These are phyloP conservation scores for Paramecium sonneborni DNA, from an alignment of 73 alveolate species.

Conservation along the genomic window DNA sequence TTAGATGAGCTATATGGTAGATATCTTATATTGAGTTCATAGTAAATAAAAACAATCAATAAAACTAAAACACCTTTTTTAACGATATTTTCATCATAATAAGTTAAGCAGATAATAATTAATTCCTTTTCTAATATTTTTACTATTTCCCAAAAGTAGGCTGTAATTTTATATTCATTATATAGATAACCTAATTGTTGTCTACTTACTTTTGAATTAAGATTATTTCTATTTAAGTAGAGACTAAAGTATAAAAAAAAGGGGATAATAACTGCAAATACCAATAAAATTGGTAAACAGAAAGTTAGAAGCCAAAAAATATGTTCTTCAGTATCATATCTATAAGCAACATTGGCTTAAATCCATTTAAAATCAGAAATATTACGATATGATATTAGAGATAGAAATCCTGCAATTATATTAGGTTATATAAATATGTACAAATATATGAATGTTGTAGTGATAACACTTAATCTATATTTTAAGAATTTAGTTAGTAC, in stretches of 20 bases:
- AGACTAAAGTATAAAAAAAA: not conserved
- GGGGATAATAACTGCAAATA: not conserved
- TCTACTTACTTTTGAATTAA: not conserved
- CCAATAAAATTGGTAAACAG: not conserved
- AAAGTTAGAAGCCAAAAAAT: not conserved
- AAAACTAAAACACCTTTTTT: not conserved
- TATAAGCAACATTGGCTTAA: not conserved
- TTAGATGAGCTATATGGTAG: not conserved
- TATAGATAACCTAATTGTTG: not conserved
- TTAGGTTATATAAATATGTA: not conserved
- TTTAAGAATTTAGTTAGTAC: not conserved
- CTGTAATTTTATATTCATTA: not conserved
- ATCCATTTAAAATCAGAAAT: not conserved
- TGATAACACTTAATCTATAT: not conserved
- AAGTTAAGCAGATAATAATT: not conserved
- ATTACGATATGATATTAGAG: not conserved
- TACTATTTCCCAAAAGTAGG: constrained; percentile 10
- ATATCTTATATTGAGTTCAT: not conserved
- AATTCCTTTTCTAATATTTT: not conserved
- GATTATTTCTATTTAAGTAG: not conserved
- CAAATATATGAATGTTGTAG: not conserved
- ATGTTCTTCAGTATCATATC: constrained; percentile 13
- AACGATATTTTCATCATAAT: not conserved
- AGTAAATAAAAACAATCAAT: not conserved
- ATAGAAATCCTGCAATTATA: not conserved